Conservation (phyloP, 768 basidiomycete genomes). For the Termitomyces eurrhizus region DNA sequence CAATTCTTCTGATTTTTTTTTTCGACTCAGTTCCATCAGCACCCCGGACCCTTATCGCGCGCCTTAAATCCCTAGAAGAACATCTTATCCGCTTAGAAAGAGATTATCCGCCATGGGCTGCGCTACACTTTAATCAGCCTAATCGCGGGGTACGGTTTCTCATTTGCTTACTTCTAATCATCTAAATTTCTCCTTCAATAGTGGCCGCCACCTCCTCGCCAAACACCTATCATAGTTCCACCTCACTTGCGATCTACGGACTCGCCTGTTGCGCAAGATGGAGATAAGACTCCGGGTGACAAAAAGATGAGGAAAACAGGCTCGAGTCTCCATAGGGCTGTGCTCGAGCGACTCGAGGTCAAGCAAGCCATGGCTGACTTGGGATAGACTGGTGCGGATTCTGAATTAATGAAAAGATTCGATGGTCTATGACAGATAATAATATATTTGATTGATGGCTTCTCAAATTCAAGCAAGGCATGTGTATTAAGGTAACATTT, state of each 20-base stretch:
- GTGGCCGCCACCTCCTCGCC: conserved; percentile 84
- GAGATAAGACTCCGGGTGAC: conserved; percentile 6
- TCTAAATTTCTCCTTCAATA: conserved; percentile 21
- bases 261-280: background rate
- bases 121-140: conserved; percentile 82
- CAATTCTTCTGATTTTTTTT: background rate
- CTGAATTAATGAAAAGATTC: no score
- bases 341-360: conserved; percentile 72
- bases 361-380: conserved; percentile 63
- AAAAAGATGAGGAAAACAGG: conserved; percentile 26
- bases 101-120: conserved; percentile 62
- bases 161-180: background rate
- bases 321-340: conserved; percentile 66
- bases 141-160: conserved; percentile 61
- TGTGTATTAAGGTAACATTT: background rate
- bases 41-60: conserved; percentile 58
- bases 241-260: conserved; percentile 40
- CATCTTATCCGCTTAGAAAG: conserved; percentile 74
- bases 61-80: conserved; percentile 71
- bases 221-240: conserved; percentile 76
- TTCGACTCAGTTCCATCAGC: conserved; percentile 30
- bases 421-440: background rate
- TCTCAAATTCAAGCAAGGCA: background rate
- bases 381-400: background rate
- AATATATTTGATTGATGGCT: no score